A percentile compares a stretch with the other conserved stretches of the same genome.
These are phyloP conservation scores for Globisporangium middletonii DNA, from an alignment of 352 stramenopile genomes.

Conservation along the genomic window DNA sequence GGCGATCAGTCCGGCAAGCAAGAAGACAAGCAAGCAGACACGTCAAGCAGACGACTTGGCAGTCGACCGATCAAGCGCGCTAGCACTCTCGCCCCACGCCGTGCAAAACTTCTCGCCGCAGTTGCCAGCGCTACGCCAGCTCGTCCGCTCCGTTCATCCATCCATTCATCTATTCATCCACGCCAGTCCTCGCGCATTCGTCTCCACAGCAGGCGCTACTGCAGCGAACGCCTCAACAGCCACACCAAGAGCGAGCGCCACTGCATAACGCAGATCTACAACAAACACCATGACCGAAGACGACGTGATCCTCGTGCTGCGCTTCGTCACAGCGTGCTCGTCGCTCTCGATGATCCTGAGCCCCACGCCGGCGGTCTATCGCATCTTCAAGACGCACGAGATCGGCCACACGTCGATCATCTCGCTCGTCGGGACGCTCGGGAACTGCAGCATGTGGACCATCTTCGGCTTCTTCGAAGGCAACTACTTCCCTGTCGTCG, in stretches of 20 bases:
- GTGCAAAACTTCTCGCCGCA: neutral
- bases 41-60: neutral
- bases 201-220: too few relatives aligned
- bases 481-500: constrained; percentile 41
- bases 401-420: constrained; percentile 35
- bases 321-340: constrained; percentile 26
- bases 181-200: too few relatives aligned
- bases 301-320: constrained; percentile 7
- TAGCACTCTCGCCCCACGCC: neutral
- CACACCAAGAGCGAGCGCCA: neutral
- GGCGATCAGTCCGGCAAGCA: neutral
- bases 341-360: constrained; percentile 40
- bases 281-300: neutral
- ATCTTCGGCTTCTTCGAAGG: constrained; percentile 32
- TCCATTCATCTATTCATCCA: too few relatives aligned
- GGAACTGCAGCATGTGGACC: constrained; percentile 40
- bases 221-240: neutral
- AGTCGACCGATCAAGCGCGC: neutral
- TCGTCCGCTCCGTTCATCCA: too few relatives aligned
- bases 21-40: neutral
- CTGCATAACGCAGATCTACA: neutral
- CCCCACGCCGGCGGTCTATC: constrained; percentile 28
- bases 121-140: too few relatives aligned
- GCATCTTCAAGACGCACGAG: constrained; percentile 35
- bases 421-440: constrained; percentile 34